These are phyloP conservation scores for Arxiozyma slooffiae DNA, from an alignment of 1,139 yeast genomes.

Conservation along the genomic window DNA sequence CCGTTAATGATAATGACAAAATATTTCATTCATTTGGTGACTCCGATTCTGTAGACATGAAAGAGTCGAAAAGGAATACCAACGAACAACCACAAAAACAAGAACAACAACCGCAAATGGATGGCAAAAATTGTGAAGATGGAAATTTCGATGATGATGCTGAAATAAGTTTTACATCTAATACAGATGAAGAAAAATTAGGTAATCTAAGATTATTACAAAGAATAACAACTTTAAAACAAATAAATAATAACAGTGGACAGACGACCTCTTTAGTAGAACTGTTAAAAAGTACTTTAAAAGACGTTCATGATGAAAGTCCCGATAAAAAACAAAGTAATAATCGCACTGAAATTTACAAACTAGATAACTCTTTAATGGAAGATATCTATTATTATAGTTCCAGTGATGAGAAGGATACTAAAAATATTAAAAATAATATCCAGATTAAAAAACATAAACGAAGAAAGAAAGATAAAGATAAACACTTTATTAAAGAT, in stretches of 20 bases:
- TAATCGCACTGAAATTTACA: background rate
- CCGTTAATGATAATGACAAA: background rate
- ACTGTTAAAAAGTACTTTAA: background rate
- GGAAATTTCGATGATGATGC: background rate
- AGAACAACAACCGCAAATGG: background rate
- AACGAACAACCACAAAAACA: background rate
- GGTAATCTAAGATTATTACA: constrained; percentile 2
- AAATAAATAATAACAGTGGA: background rate
- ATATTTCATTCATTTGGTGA: background rate
- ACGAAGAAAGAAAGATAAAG: background rate
- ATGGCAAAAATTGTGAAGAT: background rate
- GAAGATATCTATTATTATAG: background rate
- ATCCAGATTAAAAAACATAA: background rate
- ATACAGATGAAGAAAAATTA: constrained; percentile 3
- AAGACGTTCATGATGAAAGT: background rate
- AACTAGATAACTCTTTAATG: background rate
- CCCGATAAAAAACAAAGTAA: background rate
- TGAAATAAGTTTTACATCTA: constrained; percentile 3
- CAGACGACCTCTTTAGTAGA: background rate
- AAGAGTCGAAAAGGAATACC: background rate
- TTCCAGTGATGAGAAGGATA: constrained; percentile 2
- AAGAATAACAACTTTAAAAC: background rate
- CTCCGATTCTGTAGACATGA: background rate
- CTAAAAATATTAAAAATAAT: background rate
- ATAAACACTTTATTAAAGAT: background rate